These are phyloP conservation scores for Lachancea cidri DNA, from an alignment of 805 yeast genomes.

Conservation along the genomic window DNA sequence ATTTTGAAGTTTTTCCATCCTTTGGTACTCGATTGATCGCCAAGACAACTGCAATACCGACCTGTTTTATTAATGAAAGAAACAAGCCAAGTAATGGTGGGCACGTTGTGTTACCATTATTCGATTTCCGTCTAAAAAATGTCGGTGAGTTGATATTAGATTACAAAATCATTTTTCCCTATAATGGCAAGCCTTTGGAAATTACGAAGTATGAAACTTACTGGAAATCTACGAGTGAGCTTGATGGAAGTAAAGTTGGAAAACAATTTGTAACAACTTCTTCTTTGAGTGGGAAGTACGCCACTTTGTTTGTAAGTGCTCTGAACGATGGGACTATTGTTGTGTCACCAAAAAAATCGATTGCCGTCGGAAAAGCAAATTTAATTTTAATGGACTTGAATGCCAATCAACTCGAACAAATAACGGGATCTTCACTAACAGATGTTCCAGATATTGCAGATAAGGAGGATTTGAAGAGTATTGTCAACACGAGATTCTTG, in stretches of 20 bases:
- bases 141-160: conserved; percentile 77
- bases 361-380: conserved; percentile 46
- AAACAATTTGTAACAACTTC: conserved; percentile 75
- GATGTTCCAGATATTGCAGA: conserved; percentile 21
- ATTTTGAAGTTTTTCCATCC: conserved; percentile 87
- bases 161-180: conserved; percentile 86
- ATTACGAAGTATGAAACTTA: conserved; percentile 91
- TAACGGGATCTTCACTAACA: conserved; percentile 27
- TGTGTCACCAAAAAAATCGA: conserved; percentile 63
- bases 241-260: conserved; percentile 24
- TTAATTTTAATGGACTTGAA: conserved; percentile 57
- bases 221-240: conserved; percentile 84
- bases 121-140: conserved; percentile 73
- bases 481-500: conserved; percentile 40
- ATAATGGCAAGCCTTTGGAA: conserved; percentile 74
- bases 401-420: conserved; percentile 28
- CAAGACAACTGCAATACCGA: conserved; percentile 68
- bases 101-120: conserved; percentile 56
- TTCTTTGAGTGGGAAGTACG: conserved; percentile 77
- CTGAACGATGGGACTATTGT: conserved; percentile 83
- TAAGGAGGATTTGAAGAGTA: conserved; percentile 22
- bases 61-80: conserved; percentile 41
- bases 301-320: conserved; percentile 61
- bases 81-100: conserved; percentile 34
- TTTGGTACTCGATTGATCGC: conserved; percentile 92